These are phyloP conservation scores for Neotropicomus parvogracilis DNA, from an alignment of 1,284 basidiomycete genomes.

Conservation along the genomic window DNA sequence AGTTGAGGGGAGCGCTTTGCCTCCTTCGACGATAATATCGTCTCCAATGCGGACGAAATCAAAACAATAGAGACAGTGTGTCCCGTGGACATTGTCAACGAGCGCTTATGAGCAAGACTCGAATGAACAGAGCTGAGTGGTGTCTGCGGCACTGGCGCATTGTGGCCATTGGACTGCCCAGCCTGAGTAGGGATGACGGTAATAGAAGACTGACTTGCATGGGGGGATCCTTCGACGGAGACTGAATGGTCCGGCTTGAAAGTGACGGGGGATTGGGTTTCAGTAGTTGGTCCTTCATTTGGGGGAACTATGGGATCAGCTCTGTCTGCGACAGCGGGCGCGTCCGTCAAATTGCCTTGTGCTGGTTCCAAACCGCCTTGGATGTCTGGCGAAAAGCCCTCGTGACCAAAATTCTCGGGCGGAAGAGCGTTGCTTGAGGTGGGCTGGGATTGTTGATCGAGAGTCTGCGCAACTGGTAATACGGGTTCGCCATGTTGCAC, in stretches of 20 bases:
- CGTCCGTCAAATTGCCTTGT: background rate
- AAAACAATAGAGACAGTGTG: conserved; percentile 72
- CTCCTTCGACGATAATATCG: conserved; percentile 85
- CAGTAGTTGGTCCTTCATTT: background rate
- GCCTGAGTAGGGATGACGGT: conserved; percentile 6
- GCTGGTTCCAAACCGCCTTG: conserved; percentile 3
- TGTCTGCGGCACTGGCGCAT: conserved; percentile 17
- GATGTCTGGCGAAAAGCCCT: background rate
- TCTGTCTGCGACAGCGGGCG: conserved; percentile 5
- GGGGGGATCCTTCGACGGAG: conserved; percentile 7
- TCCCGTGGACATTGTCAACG: conserved; percentile 69
- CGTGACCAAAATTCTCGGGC: conserved; percentile 1
- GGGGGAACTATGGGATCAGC: conserved; percentile 3
- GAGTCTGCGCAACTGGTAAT: conserved; percentile 8
- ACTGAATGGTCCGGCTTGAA: conserved; percentile 5
- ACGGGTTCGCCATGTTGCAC: conserved; percentile 6
- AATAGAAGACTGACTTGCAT: conserved; percentile 5
- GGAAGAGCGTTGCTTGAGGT: conserved; percentile 2
- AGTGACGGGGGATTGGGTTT: conserved; percentile 1
- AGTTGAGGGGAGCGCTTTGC: conserved; percentile 82
- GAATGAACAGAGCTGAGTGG: conserved; percentile 17
- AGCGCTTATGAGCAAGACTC: conserved; percentile 45
- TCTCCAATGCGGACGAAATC: conserved; percentile 84
- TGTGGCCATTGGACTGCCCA: conserved; percentile 11
- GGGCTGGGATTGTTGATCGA: conserved; percentile 9